phyloP scores from a whole-genome alignment of 257 asterid genomes.

The Asclepias syriaca region DNA sequence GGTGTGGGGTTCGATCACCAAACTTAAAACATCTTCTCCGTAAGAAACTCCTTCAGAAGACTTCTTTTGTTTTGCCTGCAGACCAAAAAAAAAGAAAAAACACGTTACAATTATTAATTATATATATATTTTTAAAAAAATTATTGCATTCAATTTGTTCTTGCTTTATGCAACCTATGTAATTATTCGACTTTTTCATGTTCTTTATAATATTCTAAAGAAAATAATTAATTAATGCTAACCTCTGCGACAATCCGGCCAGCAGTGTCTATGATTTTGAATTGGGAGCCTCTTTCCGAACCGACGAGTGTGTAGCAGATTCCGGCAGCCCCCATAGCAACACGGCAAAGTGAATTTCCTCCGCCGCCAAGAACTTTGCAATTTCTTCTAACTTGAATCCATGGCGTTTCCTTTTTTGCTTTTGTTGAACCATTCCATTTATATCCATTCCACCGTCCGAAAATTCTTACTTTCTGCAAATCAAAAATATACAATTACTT shows the following conservation, averaged over 20 bases:
- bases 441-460: conserved; percentile 54
- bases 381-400: conserved; percentile 53
- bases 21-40: conserved; percentile 68
- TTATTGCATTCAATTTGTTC: neutral
- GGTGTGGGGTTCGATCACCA: conserved; percentile 56
- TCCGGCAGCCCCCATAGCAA: conserved; percentile 25
- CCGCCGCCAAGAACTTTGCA: conserved; percentile 20
- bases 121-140: too few relatives aligned
- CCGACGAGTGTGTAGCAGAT: conserved; percentile 37
- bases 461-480: conserved; percentile 39
- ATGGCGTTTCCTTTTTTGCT: conserved; percentile 31
- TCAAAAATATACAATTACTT: too few relatives aligned
- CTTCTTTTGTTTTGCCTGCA: conserved; percentile 53
- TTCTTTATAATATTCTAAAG: too few relatives aligned
- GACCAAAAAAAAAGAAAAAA: too few relatives aligned
- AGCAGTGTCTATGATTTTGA: conserved; percentile 42
- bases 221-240: neutral
- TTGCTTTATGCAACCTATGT: neutral
- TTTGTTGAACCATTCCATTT: conserved; percentile 39
- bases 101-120: too few relatives aligned
- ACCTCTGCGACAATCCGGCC: conserved; percentile 74
- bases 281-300: conserved; percentile 40
- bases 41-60: conserved; percentile 48
- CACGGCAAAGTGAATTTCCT: conserved; percentile 30
- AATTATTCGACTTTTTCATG: too few relatives aligned